These are phyloP conservation scores for Pharnaceum exiguum DNA, from an alignment of 148 eudicot species.

Conservation along the genomic window DNA sequence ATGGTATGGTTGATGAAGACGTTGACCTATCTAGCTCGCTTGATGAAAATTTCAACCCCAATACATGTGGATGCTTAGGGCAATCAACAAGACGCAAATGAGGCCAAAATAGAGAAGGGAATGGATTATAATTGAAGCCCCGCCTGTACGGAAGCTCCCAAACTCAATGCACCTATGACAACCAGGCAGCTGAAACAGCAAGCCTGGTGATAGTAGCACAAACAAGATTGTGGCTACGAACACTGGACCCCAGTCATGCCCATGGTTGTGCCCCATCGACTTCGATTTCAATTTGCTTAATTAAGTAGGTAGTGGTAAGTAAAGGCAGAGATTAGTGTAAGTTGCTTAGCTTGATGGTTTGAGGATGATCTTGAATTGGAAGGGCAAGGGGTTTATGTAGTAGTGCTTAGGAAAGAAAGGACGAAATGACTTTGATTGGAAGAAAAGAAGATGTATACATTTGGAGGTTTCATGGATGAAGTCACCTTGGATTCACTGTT, in stretches of 20 bases:
- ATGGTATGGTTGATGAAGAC: too few species aligned
- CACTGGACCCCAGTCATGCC: constrained; percentile 39
- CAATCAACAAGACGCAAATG: constrained; percentile 44
- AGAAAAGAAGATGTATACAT: constrained; percentile 28
- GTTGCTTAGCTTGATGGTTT: not conserved
- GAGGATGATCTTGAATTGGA: not conserved
- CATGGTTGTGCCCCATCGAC: constrained; percentile 24
- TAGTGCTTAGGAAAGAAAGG: too few species aligned
- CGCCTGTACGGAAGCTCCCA: constrained; percentile 42
- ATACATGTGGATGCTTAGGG: constrained; percentile 37
- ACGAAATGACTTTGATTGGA: constrained; percentile 21
- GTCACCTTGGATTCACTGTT: constrained; percentile 29
- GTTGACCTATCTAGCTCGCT: too few species aligned
- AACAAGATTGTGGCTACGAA: constrained; percentile 43
- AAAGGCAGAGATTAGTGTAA: not conserved
- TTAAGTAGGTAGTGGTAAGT: not conserved
- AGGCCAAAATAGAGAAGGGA: constrained; percentile 46
- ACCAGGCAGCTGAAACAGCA: constrained; percentile 55
- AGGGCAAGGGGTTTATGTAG: constrained; percentile 13
- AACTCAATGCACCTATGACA: constrained; percentile 40
- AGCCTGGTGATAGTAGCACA: constrained; percentile 47
- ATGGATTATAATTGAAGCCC: constrained; percentile 42
- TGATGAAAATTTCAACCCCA: constrained; percentile 22
- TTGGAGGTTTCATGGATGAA: constrained; percentile 20
- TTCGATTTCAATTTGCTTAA: not conserved